Conservation (phyloP, 805 yeast genomes). For the Candida suzukii region DNA sequence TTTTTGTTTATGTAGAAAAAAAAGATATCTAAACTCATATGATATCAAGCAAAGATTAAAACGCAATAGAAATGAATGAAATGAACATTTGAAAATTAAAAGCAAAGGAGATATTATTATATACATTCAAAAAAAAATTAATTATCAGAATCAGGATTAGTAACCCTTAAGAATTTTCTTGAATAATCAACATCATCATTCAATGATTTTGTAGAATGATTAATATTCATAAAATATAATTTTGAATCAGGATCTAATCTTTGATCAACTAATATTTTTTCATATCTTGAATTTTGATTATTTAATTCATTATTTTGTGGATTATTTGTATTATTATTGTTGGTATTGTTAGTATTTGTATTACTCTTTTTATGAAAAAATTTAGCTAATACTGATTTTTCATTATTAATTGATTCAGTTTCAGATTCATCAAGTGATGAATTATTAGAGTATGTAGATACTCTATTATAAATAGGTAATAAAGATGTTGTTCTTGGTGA, state of each 20-base stretch:
- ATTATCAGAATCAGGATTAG: slow-evolving; percentile 30
- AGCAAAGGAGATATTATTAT: neutral
- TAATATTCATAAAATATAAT: slow-evolving; percentile 38
- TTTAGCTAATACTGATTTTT: neutral
- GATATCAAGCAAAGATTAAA: too few relatives aligned
- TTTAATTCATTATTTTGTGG: neutral
- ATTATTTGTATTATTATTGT: too few relatives aligned
- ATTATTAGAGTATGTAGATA: neutral
- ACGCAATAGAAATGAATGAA: neutral
- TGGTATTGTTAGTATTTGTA: neutral
- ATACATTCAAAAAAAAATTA: neutral
- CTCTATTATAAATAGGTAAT: neutral
- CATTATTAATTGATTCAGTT: neutral
- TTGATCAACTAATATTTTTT: slow-evolving; percentile 41
- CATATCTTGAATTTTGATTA: neutral
- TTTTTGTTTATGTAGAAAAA: too few relatives aligned
- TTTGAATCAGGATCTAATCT: slow-evolving; percentile 52
- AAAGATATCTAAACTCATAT: too few relatives aligned
- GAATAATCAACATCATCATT: slow-evolving; percentile 54
- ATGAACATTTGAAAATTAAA: neutral
- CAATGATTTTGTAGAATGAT: slow-evolving; percentile 36
- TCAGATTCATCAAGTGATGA: neutral
- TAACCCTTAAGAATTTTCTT: slow-evolving; percentile 47
- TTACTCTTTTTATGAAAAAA: neutral
- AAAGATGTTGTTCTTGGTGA: neutral